Base-by-base conservation (phyloP, 805 yeast genomes). In the Kockiozyma suomiensis region DNA sequence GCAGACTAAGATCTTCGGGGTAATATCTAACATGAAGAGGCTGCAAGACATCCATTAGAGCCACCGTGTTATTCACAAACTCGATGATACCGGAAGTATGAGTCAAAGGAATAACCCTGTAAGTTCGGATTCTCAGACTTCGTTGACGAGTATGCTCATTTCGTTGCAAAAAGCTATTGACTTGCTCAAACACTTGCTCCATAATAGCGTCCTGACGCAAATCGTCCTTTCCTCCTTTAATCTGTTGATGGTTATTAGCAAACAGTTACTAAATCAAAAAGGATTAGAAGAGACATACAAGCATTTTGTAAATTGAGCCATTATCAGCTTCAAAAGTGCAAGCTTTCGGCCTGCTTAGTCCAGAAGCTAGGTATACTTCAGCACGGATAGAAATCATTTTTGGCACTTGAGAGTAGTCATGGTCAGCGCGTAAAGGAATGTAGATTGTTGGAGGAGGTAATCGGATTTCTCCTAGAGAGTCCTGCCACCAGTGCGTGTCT, bases 171-270 rank as follows among this genome's bases (percentile, higher is more conserved):
- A 90, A 81, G 13, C 77, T 73, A 69, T 92, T 91, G 15, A 91
- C 97, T 68, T 91, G 89, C 21, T 81, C 87, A 72, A 96, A 94
- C 1, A 93, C 98, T 71, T 94, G 98, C 72, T 93, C 96, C 99
- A 94, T 96, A 58, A 94, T 90, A 0, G 96, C 88, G 74, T 94
- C 99, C 74, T 96, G 99, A 53, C 98, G 77, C 54, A 94, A 76
- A 74, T 94, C 99, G 74, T 94, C 99, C 8, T 89, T 81, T 4
- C 96, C 91, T 26, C 90, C 90, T 70, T 94, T 94, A 65, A 62
- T 47, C 65, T 56, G 7, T 21, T 26, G 26, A 12, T 3, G 26
- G n/a, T 21, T 8, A 17, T 6, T 7, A 33, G 25, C 19, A 13
- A 46, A 21, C 26, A 26, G 26, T 4, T 8, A 12, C 26, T 17